These are phyloP conservation scores for Coemansia sp. DNA, from an alignment of 192 early-diverging fungal species.

Conservation along the genomic window DNA sequence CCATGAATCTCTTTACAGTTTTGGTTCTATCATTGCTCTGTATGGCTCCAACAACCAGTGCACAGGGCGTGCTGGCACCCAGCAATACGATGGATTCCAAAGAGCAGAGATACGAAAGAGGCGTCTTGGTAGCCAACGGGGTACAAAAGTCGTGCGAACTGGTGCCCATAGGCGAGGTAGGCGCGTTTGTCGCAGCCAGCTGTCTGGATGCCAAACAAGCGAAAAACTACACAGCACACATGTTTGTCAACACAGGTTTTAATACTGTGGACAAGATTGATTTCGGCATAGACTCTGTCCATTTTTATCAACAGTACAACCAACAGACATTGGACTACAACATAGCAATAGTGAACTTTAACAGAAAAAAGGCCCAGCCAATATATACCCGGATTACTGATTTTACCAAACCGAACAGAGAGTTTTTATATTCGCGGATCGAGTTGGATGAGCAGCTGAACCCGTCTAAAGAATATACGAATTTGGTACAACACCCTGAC, in stretches of 20 bases:
- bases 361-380: not conserved
- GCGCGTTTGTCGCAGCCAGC: slow-evolving; percentile 10
- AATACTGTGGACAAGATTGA: not conserved
- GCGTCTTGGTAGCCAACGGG: not conserved
- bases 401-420: not conserved
- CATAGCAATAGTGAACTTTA: not conserved
- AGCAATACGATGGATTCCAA: not conserved
- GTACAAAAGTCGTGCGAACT: not conserved
- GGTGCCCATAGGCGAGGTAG: not conserved
- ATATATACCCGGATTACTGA: not conserved
- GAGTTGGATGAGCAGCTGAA: not conserved
- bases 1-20: too few species aligned
- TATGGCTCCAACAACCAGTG: not conserved
- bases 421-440: not conserved
- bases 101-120: not conserved
- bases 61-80: not conserved
- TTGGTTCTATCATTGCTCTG: not conserved
- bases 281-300: not conserved
- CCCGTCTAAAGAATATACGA: not conserved
- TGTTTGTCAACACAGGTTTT: not conserved
- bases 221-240: not conserved
- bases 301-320: not conserved
- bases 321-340: not conserved
- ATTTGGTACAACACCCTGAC: not conserved
- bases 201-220: not conserved